These are phyloP conservation scores for Lophiotrema nucula DNA, from an alignment of 495 filamentous ascomycete species.

Conservation along the genomic window DNA sequence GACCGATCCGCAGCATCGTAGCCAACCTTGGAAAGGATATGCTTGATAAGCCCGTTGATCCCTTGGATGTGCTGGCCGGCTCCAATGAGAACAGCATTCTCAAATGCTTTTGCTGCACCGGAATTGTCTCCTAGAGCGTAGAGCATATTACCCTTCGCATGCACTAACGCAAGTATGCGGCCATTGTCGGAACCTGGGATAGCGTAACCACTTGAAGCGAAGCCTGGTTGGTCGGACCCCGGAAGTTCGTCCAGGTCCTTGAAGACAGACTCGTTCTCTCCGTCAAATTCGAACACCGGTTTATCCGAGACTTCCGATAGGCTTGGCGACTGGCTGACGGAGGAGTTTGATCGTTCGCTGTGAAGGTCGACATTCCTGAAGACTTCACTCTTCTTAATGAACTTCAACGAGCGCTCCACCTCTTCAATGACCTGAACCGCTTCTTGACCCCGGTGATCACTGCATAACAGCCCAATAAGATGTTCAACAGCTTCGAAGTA, in stretches of 20 bases:
- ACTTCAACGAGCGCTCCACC: constrained; percentile 73
- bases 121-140: constrained; percentile 86
- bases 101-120: constrained; percentile 85
- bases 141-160: constrained; percentile 97
- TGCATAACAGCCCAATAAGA: constrained; percentile 83
- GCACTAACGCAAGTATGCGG: constrained; percentile 84
- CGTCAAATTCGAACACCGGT: constrained; percentile 57
- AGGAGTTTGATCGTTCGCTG: constrained; percentile 57
- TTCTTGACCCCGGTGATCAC: constrained; percentile 75
- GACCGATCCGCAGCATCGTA: constrained; percentile 36
- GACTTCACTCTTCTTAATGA: constrained; percentile 50
- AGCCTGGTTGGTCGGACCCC: constrained; percentile 53
- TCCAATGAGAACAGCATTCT: constrained; percentile 89
- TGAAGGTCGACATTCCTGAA: constrained; percentile 54
- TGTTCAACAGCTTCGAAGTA: constrained; percentile 98
- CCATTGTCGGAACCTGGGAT: constrained; percentile 90
- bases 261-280: constrained; percentile 45
- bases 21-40: constrained; percentile 72
- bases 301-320: constrained; percentile 55
- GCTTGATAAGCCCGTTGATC: constrained; percentile 76
- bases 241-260: constrained; percentile 36
- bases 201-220: constrained; percentile 80
- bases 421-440: constrained; percentile 87
- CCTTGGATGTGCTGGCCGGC: constrained; percentile 69
- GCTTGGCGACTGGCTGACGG: constrained; percentile 50